Conservation (phyloP, 805 yeast genomes). For the Yarrowia sp. region DNA sequence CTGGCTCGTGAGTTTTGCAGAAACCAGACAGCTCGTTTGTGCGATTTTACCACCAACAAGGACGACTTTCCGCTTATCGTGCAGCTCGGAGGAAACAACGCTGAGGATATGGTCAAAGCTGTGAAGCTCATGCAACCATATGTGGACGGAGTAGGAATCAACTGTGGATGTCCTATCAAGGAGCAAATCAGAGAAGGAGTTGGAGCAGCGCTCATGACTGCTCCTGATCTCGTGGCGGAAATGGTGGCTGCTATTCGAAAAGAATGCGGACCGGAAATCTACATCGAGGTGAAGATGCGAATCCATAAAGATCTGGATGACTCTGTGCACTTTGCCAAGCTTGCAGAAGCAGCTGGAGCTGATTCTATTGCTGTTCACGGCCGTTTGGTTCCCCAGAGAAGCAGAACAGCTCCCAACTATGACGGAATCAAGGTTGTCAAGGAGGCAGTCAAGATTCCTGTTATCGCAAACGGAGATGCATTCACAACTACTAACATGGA, state of each 20-base stretch:
- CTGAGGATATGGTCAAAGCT: conserved; percentile 73
- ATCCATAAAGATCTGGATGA: conserved; percentile 74
- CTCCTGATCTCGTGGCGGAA: conserved; percentile 71
- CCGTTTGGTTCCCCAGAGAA: conserved; percentile 77
- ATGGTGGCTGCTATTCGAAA: conserved; percentile 84
- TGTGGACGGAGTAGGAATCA: conserved; percentile 90
- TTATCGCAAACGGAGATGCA: conserved; percentile 98
- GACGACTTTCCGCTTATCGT: conserved; percentile 72
- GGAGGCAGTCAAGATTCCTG: conserved; percentile 56
- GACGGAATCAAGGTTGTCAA: conserved; percentile 74
- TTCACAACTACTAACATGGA: conserved; percentile 63
- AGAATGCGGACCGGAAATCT: conserved; percentile 66
- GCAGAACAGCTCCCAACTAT: conserved; percentile 76
- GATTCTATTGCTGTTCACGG: conserved; percentile 96
- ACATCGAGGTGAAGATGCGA: conserved; percentile 88
- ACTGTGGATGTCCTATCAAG: conserved; percentile 96
- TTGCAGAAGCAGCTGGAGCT: conserved; percentile 82
- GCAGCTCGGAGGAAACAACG: conserved; percentile 88
- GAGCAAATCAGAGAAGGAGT: conserved; percentile 95
- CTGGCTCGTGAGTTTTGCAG: conserved; percentile 92
- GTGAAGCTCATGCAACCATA: conserved; percentile 87
- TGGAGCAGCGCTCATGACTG: conserved; percentile 91
- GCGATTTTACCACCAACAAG: conserved; percentile 81
- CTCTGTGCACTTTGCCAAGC: conserved; percentile 68
- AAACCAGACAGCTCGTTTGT: conserved; percentile 70